These are phyloP conservation scores for Bondarzewia mesenterica DNA, from an alignment of 1,284 basidiomycete genomes.

Conservation along the genomic window DNA sequence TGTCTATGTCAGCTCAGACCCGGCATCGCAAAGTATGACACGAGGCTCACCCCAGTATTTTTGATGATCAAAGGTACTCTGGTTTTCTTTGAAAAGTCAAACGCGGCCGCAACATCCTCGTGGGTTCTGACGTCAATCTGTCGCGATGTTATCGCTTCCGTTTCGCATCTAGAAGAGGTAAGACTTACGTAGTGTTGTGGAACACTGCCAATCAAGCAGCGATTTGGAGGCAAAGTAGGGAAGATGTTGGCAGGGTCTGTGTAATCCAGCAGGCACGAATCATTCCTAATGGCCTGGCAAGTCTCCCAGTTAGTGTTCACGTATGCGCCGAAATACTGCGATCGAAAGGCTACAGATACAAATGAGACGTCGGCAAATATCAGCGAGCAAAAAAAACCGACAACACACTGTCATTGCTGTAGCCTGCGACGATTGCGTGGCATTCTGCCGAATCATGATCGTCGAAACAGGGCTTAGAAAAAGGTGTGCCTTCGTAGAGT, in stretches of 20 bases:
- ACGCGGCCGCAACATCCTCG: constrained; percentile 33
- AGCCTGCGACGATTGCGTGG: neutral
- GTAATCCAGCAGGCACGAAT: constrained; percentile 28
- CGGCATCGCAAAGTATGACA: too few relatives aligned
- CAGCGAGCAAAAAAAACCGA: neutral
- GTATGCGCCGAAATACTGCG: neutral
- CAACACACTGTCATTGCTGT: neutral
- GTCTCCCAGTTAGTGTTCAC: constrained; percentile 24
- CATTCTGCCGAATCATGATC: neutral
- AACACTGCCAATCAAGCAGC: constrained; percentile 31
- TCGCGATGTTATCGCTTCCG: neutral
- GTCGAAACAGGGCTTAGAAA: neutral
- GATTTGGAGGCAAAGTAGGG: constrained; percentile 18
- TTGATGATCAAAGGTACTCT: constrained; percentile 36
- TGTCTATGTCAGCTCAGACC: too few relatives aligned
- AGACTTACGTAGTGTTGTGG: constrained; percentile 29
- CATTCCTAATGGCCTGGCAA: constrained; percentile 27
- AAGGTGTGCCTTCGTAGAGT: neutral
- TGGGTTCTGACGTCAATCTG: constrained; percentile 35
- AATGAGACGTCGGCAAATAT: neutral
- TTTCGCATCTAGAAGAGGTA: neutral
- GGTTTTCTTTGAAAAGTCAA: constrained; percentile 30
- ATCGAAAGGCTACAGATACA: neutral
- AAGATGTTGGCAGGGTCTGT: constrained; percentile 16
- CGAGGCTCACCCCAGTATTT: constrained; percentile 42